A percentile compares a stretch with the other conserved stretches of the same genome.
phyloP scores from a whole-genome alignment of 768 basidiomycete genomes.

The Hericium rajendrae region DNA sequence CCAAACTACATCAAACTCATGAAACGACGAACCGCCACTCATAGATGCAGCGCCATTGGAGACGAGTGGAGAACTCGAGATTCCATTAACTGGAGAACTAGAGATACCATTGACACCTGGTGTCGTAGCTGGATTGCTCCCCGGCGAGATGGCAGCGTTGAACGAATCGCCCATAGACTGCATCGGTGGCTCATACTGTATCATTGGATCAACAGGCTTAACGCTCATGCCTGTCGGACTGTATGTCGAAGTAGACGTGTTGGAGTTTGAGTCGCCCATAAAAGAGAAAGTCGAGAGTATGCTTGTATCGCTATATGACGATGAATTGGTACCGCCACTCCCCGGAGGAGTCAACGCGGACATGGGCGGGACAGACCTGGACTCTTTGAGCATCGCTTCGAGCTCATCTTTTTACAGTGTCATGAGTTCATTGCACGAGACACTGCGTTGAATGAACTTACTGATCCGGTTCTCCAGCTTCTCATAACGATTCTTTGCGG shows the following conservation, averaged over 20 bases:
- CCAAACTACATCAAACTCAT: conserved; percentile 9
- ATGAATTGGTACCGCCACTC: not conserved
- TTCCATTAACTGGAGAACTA: not conserved
- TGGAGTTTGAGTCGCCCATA: not conserved
- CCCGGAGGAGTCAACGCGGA: conserved; percentile 1
- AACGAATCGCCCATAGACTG: not conserved
- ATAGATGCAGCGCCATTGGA: not conserved
- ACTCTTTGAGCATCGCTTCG: conserved; percentile 45
- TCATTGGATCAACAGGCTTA: too few relatives aligned
- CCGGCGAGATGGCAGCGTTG: not conserved
- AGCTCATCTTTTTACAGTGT: conserved; percentile 45
- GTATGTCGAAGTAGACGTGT: not conserved
- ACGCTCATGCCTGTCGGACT: too few relatives aligned
- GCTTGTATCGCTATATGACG: not conserved
- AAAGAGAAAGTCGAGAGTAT: not conserved
- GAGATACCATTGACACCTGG: not conserved
- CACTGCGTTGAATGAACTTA: conserved; percentile 24
- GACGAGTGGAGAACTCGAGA: not conserved
- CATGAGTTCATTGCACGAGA: not conserved
- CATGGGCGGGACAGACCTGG: not conserved
- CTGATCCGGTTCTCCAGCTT: conserved; percentile 60
- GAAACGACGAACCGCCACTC: too few relatives aligned
- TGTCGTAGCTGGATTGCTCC: too few relatives aligned
- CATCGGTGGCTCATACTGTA: not conserved
- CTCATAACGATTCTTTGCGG: conserved; percentile 53